phyloP scores from a whole-genome alignment of 2,329 filamentous ascomycete species.

The Colletotrichum endophyticum region DNA sequence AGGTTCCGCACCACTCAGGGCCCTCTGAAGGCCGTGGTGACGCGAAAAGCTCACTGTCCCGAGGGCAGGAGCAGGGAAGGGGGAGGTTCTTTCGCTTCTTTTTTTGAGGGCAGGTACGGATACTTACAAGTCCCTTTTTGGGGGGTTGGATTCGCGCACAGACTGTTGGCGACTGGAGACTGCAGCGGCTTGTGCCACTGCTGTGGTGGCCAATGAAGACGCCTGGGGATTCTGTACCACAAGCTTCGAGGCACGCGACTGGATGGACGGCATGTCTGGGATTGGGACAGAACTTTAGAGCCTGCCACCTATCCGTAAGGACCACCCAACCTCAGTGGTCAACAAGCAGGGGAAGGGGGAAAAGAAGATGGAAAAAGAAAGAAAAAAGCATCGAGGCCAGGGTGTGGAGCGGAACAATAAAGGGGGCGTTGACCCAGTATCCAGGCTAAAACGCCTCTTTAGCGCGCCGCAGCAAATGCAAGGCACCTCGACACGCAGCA shows the following conservation, averaged over 20 bases:
- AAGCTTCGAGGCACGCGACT: slow-evolving; percentile 14
- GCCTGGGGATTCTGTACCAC: not conserved
- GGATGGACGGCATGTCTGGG: slow-evolving; percentile 6
- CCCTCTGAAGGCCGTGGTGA: not conserved
- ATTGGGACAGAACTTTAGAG: not conserved
- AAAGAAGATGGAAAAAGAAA: not conserved
- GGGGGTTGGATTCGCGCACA: slow-evolving; percentile 8
- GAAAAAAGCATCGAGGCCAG: not conserved
- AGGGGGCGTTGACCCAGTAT: not conserved
- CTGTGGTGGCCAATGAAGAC: not conserved
- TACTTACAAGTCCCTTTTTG: not conserved
- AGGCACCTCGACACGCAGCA: slow-evolving; percentile 2
- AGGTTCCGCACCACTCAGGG: not conserved
- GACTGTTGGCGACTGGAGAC: slow-evolving; percentile 2
- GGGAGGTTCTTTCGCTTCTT: not conserved
- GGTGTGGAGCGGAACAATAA: not conserved
- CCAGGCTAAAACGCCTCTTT: slow-evolving; percentile 18
- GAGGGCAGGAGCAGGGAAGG: not conserved
- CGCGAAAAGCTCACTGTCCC: not conserved
- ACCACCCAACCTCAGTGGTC: not conserved
- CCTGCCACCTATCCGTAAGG: not conserved
- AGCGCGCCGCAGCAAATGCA: slow-evolving; percentile 13
- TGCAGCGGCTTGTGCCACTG: slow-evolving; percentile 1
- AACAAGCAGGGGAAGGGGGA: not conserved
- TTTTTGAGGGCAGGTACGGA: too few species aligned